A percentile compares a stretch with the other conserved stretches of the same genome.
phyloP scores from a whole-genome alignment of 2,329 filamentous ascomycete species.

The Raffaelea albimanens region DNA sequence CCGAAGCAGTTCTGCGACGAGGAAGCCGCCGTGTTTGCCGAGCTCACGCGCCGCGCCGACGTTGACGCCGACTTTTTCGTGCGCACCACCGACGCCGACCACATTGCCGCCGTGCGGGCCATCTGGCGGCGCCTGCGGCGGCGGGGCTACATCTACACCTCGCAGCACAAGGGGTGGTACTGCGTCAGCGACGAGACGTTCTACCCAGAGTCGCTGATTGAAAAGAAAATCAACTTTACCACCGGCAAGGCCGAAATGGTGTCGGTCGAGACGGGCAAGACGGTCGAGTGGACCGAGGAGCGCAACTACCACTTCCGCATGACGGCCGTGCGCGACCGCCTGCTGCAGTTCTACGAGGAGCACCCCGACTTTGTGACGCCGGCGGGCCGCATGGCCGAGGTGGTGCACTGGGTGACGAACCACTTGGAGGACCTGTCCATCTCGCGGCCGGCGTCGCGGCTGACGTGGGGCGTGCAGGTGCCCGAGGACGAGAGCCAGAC shows the following conservation, averaged over 20 bases:
- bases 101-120: conserved; percentile 76
- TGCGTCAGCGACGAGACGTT: conserved; percentile 95
- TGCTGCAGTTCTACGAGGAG: conserved; percentile 69
- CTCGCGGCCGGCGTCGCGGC: conserved; percentile 67
- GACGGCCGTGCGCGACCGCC: conserved; percentile 67
- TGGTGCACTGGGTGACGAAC: conserved; percentile 65
- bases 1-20: conserved; percentile 83
- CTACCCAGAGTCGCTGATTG: conserved; percentile 69
- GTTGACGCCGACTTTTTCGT: conserved; percentile 81
- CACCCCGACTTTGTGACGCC: conserved; percentile 76
- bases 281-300: conserved; percentile 91
- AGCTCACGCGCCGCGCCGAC: conserved; percentile 59
- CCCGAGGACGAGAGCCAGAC: conserved; percentile 79
- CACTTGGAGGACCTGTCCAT: conserved; percentile 77
- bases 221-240: conserved; percentile 63
- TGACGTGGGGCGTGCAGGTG: conserved; percentile 83
- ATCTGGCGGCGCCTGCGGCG: conserved; percentile 79
- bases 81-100: conserved; percentile 76
- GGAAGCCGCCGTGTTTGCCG: conserved; percentile 70
- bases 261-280: conserved; percentile 78
- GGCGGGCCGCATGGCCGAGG: conserved; percentile 61
- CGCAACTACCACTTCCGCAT: conserved; percentile 91
- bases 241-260: conserved; percentile 79
- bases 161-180: conserved; percentile 91
- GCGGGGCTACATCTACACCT: conserved; percentile 69